These are phyloP conservation scores for Porpolomopsis calyptriformis DNA, from an alignment of 768 basidiomycete species.

Conservation along the genomic window DNA sequence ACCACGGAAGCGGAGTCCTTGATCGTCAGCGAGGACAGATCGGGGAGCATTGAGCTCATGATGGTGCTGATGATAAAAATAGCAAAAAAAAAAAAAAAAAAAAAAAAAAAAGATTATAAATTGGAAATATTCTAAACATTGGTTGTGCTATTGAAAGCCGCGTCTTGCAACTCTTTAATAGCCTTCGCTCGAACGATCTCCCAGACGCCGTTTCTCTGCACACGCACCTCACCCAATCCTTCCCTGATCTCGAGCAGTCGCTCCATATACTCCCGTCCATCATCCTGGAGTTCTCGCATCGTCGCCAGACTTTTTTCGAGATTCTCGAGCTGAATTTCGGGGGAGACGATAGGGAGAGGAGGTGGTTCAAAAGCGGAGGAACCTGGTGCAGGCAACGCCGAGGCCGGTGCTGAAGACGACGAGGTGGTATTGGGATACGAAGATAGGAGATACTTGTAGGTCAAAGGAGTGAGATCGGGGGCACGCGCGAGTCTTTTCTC, in stretches of 20 bases:
- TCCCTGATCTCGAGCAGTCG: slow-evolving; percentile 77
- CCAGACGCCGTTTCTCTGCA: slow-evolving; percentile 69
- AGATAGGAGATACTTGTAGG: slow-evolving; percentile 58
- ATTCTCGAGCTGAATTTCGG: slow-evolving; percentile 56
- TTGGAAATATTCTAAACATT: not conserved
- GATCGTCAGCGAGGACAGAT: slow-evolving; percentile 36
- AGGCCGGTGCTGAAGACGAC: too few relatives aligned
- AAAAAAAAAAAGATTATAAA: not conserved
- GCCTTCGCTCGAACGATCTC: slow-evolving; percentile 63
- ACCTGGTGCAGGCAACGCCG: too few relatives aligned
- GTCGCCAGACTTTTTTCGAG: slow-evolving; percentile 67
- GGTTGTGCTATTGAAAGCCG: slow-evolving; percentile 34
- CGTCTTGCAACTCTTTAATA: slow-evolving; percentile 63
- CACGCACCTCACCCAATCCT: slow-evolving; percentile 61
- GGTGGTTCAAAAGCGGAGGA: slow-evolving; percentile 42
- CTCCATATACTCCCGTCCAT: slow-evolving; percentile 79
- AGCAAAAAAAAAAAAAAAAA: not conserved
- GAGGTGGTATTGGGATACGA: too few relatives aligned
- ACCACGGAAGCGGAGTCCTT: slow-evolving; percentile 23
- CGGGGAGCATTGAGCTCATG: slow-evolving; percentile 38
- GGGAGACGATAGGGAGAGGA: slow-evolving; percentile 54
- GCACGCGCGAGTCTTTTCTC: slow-evolving; percentile 40
- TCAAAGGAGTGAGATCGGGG: slow-evolving; percentile 54
- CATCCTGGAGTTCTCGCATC: slow-evolving; percentile 74
- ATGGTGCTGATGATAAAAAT: too few relatives aligned